Evolutionary conservation across 2,329 filamentous ascomycete species (phyloP), one percentile per base, ranked within the genome.

Genomic region (Talaromyces sp.): DNA sequence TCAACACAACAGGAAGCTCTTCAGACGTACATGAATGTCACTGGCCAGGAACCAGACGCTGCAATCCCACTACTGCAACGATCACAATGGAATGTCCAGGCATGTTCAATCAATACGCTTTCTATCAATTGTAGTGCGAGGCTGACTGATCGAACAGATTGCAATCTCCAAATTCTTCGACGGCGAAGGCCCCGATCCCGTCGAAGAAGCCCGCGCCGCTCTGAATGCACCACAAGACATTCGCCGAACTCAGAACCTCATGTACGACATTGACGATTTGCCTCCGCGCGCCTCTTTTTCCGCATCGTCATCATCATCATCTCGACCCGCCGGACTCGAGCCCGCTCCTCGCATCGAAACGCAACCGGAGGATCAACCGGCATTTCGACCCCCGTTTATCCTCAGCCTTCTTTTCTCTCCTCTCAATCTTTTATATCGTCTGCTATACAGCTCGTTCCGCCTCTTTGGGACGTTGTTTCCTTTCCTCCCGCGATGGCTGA

Each of bases 91-190:
- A 99, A 98, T 74, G 90, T 97, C 0, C 91, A 94, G 82, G 91
- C 93, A 77, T 43, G 78, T 19, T n/a, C 66, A 16, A 13, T 54
- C 22, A 8, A 54, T 47, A 47, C 33, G 48, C n/a, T 27, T n/a
- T 13, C 19, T 60, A 35, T 57, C 19, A 14, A 31, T 27, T n/a
- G 33, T 31, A 10, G 11, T 10, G 39, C 9, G 33, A 14, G 16
- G 37, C 58, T 62, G 43, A 57, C 41, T 19, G 16, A 33, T 48
- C 41, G 14, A 9, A 41, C 37, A 97, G 89, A 97, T 98, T 72
- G 94, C 95, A 65, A 94, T 99, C 68, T 88, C 95, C 69, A 96
- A 96, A 75, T 98, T 98, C 85, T 99, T 97, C 76, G 95, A 99
- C 73, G 95, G 95, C 70, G 95, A 98, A 79, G 90, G 90, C 3